Evolutionary conservation across 768 basidiomycete species (phyloP).

Genomic region (Tephrocybe sp.): DNA sequence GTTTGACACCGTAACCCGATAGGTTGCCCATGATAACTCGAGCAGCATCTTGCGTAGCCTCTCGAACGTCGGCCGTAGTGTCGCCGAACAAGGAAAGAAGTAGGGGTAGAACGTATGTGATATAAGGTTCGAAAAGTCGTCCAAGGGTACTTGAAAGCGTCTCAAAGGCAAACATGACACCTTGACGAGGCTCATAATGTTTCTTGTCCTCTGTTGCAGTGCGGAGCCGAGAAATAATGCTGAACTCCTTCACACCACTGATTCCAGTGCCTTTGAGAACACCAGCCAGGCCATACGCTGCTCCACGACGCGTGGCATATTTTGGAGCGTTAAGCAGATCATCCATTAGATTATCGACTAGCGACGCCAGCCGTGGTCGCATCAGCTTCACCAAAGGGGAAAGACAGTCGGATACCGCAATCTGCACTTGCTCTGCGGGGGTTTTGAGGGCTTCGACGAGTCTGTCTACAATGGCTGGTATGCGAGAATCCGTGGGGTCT

Average conservation of each 20-base stretch:
- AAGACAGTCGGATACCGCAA: conserved; percentile 94
- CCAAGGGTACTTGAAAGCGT: conserved; percentile 85
- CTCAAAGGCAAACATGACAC: conserved; percentile 94
- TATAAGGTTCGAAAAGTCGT: conserved; percentile 92
- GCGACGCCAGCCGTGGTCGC: conserved; percentile 51
- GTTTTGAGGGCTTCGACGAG: conserved; percentile 90
- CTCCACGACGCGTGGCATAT: conserved; percentile 94
- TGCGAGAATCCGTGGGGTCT: conserved; percentile 70
- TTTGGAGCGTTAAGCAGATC: conserved; percentile 79
- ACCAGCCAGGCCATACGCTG: conserved; percentile 94
- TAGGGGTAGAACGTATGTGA: conserved; percentile 78
- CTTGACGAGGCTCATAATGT: conserved; percentile 82
- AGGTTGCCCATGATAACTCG: conserved; percentile 94
- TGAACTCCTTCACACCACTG: conserved; percentile 79
- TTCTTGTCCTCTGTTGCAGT: conserved; percentile 89
- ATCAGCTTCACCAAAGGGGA: conserved; percentile 81
- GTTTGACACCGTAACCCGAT: conserved; percentile 94
- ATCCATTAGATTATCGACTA: conserved; percentile 78
- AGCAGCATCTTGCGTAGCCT: conserved; percentile 90
- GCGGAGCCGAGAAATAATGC: conserved; percentile 71
- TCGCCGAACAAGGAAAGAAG: conserved; percentile 89
- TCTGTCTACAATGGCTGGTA: conserved; percentile 80
- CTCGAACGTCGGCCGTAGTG: conserved; percentile 81
- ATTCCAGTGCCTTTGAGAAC: conserved; percentile 91
- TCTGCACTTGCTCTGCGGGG: conserved; percentile 94